phyloP scores from a whole-genome alignment of 208 protist genomes.

The Leishmania guyanensis region DNA sequence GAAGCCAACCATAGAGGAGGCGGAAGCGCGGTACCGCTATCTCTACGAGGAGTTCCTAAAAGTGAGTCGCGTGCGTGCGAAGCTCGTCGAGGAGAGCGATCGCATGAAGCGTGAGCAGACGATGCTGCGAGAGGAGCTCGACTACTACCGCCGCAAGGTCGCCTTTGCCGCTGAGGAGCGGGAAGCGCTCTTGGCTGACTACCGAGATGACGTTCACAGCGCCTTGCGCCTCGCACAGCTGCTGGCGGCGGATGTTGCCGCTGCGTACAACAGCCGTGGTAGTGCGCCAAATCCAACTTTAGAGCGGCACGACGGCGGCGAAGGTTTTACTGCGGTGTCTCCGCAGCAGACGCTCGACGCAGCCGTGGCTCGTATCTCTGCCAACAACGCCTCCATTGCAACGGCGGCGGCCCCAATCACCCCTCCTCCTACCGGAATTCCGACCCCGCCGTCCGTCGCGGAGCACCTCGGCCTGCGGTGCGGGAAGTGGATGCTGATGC shows the following conservation, averaged over 20 bases:
- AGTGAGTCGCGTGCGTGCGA: constrained; percentile 24
- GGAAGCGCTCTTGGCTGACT: constrained; percentile 17
- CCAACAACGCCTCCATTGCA: background rate
- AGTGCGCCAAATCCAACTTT: too few species aligned
- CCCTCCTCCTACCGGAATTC: background rate
- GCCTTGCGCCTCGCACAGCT: constrained; percentile 17
- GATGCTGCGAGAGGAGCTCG: constrained; percentile 13
- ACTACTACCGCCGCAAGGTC: constrained; percentile 33
- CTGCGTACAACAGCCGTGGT: background rate
- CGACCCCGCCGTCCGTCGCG: background rate
- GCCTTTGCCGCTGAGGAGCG: constrained; percentile 11
- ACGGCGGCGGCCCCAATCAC: background rate
- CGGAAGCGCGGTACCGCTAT: constrained; percentile 42
- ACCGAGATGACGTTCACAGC: constrained; percentile 28
- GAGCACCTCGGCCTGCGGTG: background rate
- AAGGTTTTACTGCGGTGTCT: background rate
- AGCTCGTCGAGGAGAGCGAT: constrained; percentile 30
- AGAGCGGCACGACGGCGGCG: too few species aligned
- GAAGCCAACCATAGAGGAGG: constrained; percentile 28
- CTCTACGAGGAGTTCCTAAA: constrained; percentile 50
- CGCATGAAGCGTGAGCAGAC: constrained; percentile 25
- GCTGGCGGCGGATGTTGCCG: constrained; percentile 15
- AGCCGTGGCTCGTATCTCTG: background rate
- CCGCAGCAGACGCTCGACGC: constrained; percentile 5
- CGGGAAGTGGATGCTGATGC: background rate